Conservation (phyloP, 257 asterid species). For the Ophiorrhiza pumila region DNA sequence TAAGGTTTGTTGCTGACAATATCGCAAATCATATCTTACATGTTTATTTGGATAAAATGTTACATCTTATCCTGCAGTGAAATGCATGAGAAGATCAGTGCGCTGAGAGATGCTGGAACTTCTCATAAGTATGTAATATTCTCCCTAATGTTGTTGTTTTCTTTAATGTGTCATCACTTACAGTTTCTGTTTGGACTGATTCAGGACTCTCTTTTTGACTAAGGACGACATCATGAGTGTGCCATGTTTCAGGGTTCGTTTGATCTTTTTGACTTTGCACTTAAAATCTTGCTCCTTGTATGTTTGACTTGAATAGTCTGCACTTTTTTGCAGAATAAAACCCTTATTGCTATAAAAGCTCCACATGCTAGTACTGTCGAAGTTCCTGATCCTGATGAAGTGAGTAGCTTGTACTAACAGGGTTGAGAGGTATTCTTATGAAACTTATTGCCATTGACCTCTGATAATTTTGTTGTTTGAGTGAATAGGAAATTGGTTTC, state of each 20-base stretch:
- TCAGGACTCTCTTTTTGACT: constrained; percentile 65
- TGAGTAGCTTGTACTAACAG: constrained; percentile 23
- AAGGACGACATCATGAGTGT: constrained; percentile 64
- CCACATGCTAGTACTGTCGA: constrained; percentile 68
- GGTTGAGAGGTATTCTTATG: neutral
- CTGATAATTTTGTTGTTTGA: constrained; percentile 14
- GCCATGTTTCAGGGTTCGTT: constrained; percentile 58
- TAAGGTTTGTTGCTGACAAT: constrained; percentile 49
- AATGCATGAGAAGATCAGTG: constrained; percentile 50
- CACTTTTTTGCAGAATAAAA: constrained; percentile 47
- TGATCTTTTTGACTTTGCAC: constrained; percentile 8
- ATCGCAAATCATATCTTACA: neutral
- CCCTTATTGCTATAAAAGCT: constrained; percentile 64
- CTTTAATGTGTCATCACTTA: constrained; percentile 15
- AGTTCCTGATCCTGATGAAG: constrained; percentile 87
- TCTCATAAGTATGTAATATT: constrained; percentile 46
- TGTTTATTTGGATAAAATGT: neutral
- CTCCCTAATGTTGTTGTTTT: constrained; percentile 9
- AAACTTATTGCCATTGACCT: neutral
- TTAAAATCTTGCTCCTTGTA: constrained; percentile 17
- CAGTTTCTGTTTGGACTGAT: constrained; percentile 15
- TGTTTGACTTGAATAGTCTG: constrained; percentile 14
- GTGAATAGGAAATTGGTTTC: constrained; percentile 45
- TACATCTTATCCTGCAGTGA: constrained; percentile 44
- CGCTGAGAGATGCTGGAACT: constrained; percentile 39